Evolutionary conservation across 305 asterid genomes (phyloP).

Genomic region (Striga hermonthica): DNA sequence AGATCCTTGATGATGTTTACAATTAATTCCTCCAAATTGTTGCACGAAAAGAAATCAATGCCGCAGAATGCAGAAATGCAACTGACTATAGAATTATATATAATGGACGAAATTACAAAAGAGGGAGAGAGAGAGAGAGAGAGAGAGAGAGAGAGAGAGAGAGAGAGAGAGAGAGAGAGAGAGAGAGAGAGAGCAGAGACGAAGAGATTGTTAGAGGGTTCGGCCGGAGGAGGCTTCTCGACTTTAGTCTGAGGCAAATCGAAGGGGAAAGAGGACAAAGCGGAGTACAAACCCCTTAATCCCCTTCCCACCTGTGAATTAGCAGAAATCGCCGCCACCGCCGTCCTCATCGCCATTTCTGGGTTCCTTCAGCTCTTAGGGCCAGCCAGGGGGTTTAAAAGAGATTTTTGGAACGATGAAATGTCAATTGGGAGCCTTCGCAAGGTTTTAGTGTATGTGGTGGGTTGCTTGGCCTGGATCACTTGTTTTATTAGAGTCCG

Average conservation of each 20-base stretch:
- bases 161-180: constrained; percentile 1
- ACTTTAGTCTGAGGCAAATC: constrained; percentile 43
- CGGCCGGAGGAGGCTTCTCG: constrained; percentile 60
- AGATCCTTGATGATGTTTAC: no score
- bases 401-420: constrained; percentile 27
- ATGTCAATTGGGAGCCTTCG: no score
- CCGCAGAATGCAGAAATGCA: no score
- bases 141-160: no score
- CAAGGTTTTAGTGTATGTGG: no score
- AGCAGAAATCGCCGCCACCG: constrained; percentile 38
- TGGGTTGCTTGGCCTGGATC: no score
- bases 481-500: no score
- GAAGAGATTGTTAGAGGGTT: constrained; percentile 74
- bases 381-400: constrained; percentile 25
- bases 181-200: constrained; percentile 45
- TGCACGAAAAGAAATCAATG: no score
- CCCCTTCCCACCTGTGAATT: constrained; percentile 32
- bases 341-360: constrained; percentile 56
- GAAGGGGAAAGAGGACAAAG: constrained; percentile 51
- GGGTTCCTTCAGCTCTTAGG: constrained; percentile 22
- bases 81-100: no score
- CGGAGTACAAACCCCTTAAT: constrained; percentile 40
- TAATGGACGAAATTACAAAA: no score
- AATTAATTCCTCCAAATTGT: no score
- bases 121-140: constrained; percentile 2